A percentile compares a stretch with the other conserved stretches of the same genome.
Conservation (phyloP, 2,329 filamentous ascomycete genomes). For the Calonectria montana region DNA sequence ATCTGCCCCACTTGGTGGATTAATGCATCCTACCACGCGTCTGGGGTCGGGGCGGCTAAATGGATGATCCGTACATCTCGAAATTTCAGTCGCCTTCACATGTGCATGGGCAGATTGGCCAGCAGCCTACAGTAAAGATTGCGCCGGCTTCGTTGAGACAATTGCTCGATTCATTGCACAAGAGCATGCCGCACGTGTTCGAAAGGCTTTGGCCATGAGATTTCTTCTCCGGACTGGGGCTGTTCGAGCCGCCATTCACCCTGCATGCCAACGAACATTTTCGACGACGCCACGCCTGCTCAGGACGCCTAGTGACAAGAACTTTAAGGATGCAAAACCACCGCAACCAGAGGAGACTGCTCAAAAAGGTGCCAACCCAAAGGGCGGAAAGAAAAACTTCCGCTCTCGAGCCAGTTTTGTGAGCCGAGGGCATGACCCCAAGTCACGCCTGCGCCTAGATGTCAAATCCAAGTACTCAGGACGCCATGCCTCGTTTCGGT, state of each 20-base stretch:
- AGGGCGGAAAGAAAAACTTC: slow-evolving; percentile 11
- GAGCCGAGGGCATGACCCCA: slow-evolving; percentile 49
- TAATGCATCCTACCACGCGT: not conserved
- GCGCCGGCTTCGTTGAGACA: slow-evolving; percentile 18
- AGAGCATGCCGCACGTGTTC: slow-evolving; percentile 32
- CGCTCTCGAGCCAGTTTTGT: slow-evolving; percentile 41
- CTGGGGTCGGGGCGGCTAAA: slow-evolving; percentile 25
- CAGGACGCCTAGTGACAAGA: not conserved
- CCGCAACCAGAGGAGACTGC: not conserved
- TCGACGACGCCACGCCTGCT: slow-evolving; percentile 37
- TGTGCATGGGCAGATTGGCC: not conserved
- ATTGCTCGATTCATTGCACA: not conserved
- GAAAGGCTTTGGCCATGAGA: slow-evolving; percentile 44
- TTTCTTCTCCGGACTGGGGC: slow-evolving; percentile 41
- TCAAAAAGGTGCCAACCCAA: not conserved
- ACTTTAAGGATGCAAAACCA: not conserved
- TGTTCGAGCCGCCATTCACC: slow-evolving; percentile 36
- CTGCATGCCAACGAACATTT: slow-evolving; percentile 34
- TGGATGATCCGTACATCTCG: slow-evolving; percentile 33
- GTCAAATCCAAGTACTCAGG: slow-evolving; percentile 38
- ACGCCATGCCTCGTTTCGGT: slow-evolving; percentile 47
- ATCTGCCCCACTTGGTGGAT: slow-evolving; percentile 31
- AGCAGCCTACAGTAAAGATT: not conserved
- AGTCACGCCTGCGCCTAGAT: slow-evolving; percentile 45
- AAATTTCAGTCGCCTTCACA: slow-evolving; percentile 33